phyloP scores from a whole-genome alignment of 169 alveolate genomes.

The Cryptosporidium canis region DNA sequence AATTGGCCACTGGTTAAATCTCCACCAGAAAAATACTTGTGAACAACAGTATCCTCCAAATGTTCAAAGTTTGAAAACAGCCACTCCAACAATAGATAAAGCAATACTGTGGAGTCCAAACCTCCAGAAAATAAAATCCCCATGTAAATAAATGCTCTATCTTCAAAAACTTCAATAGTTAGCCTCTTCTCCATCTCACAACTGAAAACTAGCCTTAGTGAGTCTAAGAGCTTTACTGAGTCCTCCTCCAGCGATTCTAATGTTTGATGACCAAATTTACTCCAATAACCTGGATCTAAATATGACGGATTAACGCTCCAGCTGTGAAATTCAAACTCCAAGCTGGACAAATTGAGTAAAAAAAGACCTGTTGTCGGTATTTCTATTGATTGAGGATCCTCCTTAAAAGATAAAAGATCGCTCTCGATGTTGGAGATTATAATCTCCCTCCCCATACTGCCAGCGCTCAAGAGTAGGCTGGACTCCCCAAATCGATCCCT shows the following conservation, averaged over 20 bases:
- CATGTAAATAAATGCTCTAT: constrained; percentile 5
- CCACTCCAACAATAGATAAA: constrained; percentile 48
- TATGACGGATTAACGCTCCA: constrained; percentile 23
- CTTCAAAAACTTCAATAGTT: not conserved
- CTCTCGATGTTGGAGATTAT: constrained; percentile 24
- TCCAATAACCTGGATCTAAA: not conserved
- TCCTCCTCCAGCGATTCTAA: not conserved
- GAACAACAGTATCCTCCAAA: not conserved
- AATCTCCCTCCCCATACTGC: constrained; percentile 8
- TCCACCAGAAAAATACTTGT: not conserved
- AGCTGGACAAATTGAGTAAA: not conserved
- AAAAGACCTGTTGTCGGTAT: constrained; percentile 21
- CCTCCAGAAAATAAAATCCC: constrained; percentile 75
- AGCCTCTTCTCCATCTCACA: not conserved
- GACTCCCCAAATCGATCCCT: constrained; percentile 52
- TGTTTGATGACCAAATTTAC: not conserved
- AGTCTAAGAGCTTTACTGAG: constrained; percentile 7
- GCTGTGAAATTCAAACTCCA: not conserved
- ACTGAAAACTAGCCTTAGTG: not conserved
- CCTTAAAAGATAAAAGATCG: not conserved
- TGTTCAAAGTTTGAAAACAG: not conserved
- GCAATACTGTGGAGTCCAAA: constrained; percentile 64
- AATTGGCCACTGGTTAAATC: not conserved
- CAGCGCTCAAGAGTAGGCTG: constrained; percentile 25
- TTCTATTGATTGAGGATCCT: constrained; percentile 29